Conservation (phyloP, 768 basidiomycete genomes). For the Arthromyces matolae region DNA sequence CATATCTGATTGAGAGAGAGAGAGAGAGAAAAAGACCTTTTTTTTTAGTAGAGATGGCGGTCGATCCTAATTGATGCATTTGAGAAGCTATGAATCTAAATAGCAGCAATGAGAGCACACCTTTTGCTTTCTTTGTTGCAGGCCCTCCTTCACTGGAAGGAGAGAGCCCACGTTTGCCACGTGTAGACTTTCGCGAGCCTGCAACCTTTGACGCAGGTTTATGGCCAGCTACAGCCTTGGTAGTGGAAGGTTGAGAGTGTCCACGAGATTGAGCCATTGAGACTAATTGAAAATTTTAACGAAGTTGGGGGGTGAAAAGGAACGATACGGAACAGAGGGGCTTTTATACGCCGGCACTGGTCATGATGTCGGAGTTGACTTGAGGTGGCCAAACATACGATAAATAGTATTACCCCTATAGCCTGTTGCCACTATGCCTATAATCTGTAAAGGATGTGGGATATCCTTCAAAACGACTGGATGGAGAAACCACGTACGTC, state of each 20-base stretch:
- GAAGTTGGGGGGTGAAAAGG: background rate
- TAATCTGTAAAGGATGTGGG: background rate
- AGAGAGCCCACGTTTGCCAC: no score
- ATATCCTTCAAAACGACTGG: slow-evolving; percentile 4
- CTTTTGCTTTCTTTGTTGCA: background rate
- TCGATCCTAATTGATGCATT: background rate
- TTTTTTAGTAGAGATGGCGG: background rate
- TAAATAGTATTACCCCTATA: background rate
- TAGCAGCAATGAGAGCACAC: background rate
- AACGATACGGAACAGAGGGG: background rate
- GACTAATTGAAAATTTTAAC: background rate
- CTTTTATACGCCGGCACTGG: background rate
- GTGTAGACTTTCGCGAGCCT: background rate
- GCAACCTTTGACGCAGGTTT: background rate
- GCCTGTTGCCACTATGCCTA: background rate
- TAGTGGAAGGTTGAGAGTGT: background rate
- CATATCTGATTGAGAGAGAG: background rate
- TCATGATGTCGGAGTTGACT: background rate
- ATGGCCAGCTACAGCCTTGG: background rate
- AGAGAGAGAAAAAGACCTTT: background rate
- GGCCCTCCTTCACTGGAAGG: background rate
- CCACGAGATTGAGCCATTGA: background rate
- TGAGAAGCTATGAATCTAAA: background rate
- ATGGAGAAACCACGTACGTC: slow-evolving; percentile 1
- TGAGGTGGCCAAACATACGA: background rate